These are phyloP conservation scores for Macrocybe sp. DNA, from an alignment of 1,284 basidiomycete species.

Conservation along the genomic window DNA sequence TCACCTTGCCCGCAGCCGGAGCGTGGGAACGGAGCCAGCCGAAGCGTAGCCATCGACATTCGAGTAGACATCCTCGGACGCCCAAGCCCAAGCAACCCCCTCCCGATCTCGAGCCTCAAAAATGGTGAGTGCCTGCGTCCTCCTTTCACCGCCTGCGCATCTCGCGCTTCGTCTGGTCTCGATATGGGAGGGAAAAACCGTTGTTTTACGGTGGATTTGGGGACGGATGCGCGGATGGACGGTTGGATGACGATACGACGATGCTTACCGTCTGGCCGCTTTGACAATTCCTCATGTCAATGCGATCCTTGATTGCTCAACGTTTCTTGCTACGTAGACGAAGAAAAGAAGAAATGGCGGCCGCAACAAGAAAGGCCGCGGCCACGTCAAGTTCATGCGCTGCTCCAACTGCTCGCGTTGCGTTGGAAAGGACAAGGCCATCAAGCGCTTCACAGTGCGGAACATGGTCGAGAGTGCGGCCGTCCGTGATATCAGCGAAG, in stretches of 20 bases:
- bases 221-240: conserved; percentile 28
- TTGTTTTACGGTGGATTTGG: conserved; percentile 15
- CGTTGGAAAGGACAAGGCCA: conserved; percentile 97
- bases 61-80: neutral
- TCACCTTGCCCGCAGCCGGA: neutral
- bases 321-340: conserved; percentile 51
- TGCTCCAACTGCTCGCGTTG: conserved; percentile 98
- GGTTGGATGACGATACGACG: conserved; percentile 30
- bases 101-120: conserved; percentile 29
- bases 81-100: conserved; percentile 31
- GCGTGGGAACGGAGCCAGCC: conserved; percentile 24
- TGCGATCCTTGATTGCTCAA: neutral
- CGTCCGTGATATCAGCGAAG: conserved; percentile 96
- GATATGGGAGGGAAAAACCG: conserved; percentile 12
- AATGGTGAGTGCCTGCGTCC: conserved; percentile 31
- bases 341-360: conserved; percentile 99
- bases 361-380: conserved; percentile 98
- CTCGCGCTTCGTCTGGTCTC: conserved; percentile 3
- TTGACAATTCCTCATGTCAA: neutral
- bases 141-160: conserved; percentile 11
- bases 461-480: conserved; percentile 99
- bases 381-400: conserved; percentile 91
- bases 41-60: conserved; percentile 7
- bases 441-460: conserved; percentile 99
- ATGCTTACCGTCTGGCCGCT: conserved; percentile 5